Evolutionary conservation across 2,329 filamentous ascomycete species (phyloP).

Genomic region (Zymoseptoria brevis): DNA sequence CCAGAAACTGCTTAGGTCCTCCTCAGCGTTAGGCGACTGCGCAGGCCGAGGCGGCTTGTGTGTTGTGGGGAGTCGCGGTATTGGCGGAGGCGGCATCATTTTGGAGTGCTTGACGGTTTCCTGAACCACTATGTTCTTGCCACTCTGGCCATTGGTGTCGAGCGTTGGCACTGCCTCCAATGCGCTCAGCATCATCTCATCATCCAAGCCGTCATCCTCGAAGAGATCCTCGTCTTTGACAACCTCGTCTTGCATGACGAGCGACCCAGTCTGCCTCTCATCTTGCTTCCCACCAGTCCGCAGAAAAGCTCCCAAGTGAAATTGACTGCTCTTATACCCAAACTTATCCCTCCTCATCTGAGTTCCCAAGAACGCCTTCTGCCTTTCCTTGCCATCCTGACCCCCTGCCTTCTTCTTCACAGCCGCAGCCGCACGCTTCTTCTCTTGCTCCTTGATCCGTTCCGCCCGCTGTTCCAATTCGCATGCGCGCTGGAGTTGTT

Average conservation of each 20-base stretch:
- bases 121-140: not conserved
- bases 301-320: conserved; percentile 31
- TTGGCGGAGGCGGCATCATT: conserved; percentile 8
- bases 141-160: too few relatives aligned
- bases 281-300: conserved; percentile 2
- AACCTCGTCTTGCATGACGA: not conserved
- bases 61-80: not conserved
- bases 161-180: conserved; percentile 7
- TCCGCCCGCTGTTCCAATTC: conserved; percentile 30
- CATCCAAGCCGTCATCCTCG: conserved; percentile 25
- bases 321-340: conserved; percentile 30
- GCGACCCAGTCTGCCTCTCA: not conserved
- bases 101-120: not conserved
- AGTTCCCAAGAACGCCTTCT: conserved; percentile 19
- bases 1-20: conserved; percentile 22
- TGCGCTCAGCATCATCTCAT: conserved; percentile 24
- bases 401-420: conserved; percentile 25
- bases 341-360: conserved; percentile 28
- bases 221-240: conserved; percentile 13
- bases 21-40: not conserved
- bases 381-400: conserved; percentile 12
- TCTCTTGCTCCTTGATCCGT: conserved; percentile 27
- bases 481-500: conserved; percentile 27
- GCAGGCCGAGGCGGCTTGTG: not conserved
- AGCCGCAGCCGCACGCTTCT: conserved; percentile 22